A percentile compares a stretch with the other conserved stretches of the same genome.
Conservation (phyloP, 2,329 filamentous ascomycete genomes). For the Venturia effusa region DNA sequence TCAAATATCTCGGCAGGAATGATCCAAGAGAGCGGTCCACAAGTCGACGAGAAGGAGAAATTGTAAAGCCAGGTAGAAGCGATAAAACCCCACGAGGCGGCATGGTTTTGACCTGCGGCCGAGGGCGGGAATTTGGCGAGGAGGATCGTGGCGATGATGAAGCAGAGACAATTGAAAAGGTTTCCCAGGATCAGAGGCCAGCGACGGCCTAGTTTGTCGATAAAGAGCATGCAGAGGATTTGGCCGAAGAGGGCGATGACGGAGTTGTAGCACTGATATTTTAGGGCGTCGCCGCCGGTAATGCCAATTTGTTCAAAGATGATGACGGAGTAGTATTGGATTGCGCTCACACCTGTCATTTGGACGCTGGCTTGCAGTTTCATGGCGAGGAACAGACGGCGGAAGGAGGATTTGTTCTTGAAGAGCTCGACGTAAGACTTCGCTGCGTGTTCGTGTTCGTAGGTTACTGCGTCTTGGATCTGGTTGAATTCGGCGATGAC, state of each 20-base stretch:
- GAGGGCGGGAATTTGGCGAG: conserved; percentile 52
- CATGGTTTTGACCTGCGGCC: conserved; percentile 26
- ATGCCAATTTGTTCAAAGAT: conserved; percentile 65
- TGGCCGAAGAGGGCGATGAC: conserved; percentile 60
- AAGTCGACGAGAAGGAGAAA: conserved; percentile 13
- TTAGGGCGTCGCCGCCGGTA: conserved; percentile 49
- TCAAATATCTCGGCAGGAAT: conserved; percentile 67
- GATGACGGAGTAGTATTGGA: conserved; percentile 60
- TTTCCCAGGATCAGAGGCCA: conserved; percentile 65
- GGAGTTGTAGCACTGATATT: conserved; percentile 66
- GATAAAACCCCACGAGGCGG: conserved; percentile 64
- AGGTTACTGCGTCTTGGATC: conserved; percentile 55
- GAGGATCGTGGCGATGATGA: conserved; percentile 54
- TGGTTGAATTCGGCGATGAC: conserved; percentile 62
- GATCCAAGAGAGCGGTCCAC: conserved; percentile 31
- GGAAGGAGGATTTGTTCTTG: conserved; percentile 53
- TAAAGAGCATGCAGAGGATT: conserved; percentile 54
- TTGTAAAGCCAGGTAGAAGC: conserved; percentile 41
- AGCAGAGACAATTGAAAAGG: conserved; percentile 58
- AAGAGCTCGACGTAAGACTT: conserved; percentile 63
- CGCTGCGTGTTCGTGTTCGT: conserved; percentile 57
- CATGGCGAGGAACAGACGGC: conserved; percentile 58
- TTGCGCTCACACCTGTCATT: conserved; percentile 65
- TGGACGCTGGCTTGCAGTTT: conserved; percentile 61
- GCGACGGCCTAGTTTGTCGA: conserved; percentile 61